These are phyloP conservation scores for Plasmodium fragile DNA, from an alignment of 169 alveolate species.

Conservation along the genomic window DNA sequence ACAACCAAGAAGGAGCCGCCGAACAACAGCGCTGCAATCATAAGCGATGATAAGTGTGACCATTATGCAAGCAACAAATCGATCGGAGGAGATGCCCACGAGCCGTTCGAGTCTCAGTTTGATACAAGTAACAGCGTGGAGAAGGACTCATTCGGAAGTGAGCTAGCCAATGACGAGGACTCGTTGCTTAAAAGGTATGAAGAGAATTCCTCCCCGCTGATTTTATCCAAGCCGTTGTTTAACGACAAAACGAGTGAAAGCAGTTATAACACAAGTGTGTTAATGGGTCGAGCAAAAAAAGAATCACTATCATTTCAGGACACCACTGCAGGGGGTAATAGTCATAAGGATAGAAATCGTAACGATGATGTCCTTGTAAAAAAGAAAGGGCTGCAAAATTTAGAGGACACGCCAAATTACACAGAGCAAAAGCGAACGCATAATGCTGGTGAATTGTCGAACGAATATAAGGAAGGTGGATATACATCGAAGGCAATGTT, in stretches of 20 bases:
- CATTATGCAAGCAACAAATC: conserved; percentile 6
- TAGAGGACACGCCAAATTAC: not conserved
- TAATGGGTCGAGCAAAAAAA: conserved; percentile 7
- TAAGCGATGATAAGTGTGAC: not conserved
- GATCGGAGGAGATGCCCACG: conserved; percentile 4
- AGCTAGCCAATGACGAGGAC: conserved; percentile 45
- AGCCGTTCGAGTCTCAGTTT: not conserved
- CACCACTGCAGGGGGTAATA: not conserved
- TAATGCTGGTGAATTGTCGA: not conserved
- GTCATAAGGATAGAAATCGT: not conserved
- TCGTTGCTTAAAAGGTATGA: conserved; percentile 70
- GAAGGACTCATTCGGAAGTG: conserved; percentile 3
- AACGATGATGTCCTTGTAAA: conserved; percentile 7
- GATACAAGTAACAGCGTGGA: conserved; percentile 6
- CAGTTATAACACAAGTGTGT: conserved; percentile 28
- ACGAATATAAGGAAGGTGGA: conserved; percentile 17
- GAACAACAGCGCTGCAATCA: not conserved
- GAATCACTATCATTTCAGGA: not conserved
- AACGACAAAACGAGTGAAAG: conserved; percentile 56
- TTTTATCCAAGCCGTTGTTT: conserved; percentile 58
- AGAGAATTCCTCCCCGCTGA: conserved; percentile 68
- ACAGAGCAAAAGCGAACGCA: not conserved
- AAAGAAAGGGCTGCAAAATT: not conserved
- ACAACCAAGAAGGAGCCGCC: not conserved
- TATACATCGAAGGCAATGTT: not conserved